Base-by-base conservation (phyloP, 2,329 filamentous ascomycete species). In the Ophiostoma triangulosporum region DNA sequence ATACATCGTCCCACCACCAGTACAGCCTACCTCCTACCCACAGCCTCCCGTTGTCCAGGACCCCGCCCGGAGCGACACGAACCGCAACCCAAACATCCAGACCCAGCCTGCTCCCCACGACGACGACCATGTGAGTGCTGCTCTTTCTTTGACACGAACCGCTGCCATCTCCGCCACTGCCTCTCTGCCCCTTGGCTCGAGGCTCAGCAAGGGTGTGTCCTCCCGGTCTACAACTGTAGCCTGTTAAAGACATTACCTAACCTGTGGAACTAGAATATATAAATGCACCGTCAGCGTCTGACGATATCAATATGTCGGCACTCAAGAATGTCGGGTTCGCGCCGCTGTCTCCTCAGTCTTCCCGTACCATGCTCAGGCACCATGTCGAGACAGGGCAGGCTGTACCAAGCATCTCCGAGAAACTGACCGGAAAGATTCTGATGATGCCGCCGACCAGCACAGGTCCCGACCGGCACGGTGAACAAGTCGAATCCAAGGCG, bases 281-380 rank as follows among this genome's bases (percentile, higher is more conserved):
- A 46, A 20, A 29, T 17, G 56, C 56, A 8, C n/a, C 43, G 6
- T 31, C 26, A 12, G n/a, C 26, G 2, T 31, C 15, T 27, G 43
- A 31, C 9, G 56, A 53, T 5, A 56, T 53, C 2, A 40, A 48
- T 8, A 60, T 60, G 4, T 54, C 56, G 14, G 57, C 59, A 12
- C 26, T 60, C 22, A 74, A 74, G 56, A 70, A 70, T 1, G 73
- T 77, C 1, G 59, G 64, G 1, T 77, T 76, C 53, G 67, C 70
- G 2, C 74, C 74, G 0, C 60, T 77, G 38, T 77, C 74, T 3
- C 74, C 74, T 0, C 69, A 72, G 51, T 75, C 73, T 15, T 70
- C 70, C 0, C 68, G 63, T 53, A 74, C 73, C 0, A 69, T 76
- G 60, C 63, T 66, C 20, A 62, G 66, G 26, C 73, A 74, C 55